These are phyloP conservation scores for Xylaria polymorpha DNA, from an alignment of 2,329 filamentous ascomycete species.

Conservation along the genomic window DNA sequence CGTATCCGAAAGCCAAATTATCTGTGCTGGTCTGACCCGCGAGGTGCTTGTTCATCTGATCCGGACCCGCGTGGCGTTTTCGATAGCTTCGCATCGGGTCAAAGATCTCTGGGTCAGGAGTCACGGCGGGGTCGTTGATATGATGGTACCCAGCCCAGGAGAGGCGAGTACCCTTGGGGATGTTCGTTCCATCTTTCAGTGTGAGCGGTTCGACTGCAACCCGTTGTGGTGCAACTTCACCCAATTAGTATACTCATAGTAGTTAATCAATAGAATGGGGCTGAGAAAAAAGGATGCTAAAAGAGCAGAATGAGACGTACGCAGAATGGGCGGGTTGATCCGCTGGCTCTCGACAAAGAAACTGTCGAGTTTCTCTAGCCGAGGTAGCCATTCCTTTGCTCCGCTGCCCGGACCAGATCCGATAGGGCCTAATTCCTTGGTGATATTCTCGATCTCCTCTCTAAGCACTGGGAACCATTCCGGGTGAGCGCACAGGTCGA, in stretches of 20 bases:
- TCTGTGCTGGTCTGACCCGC: conserved; percentile 28
- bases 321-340: conserved; percentile 26
- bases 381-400: conserved; percentile 30
- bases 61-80: conserved; percentile 28
- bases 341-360: conserved; percentile 36
- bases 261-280: no score
- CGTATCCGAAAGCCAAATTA: conserved; percentile 36
- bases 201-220: conserved; percentile 24
- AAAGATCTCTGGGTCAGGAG: conserved; percentile 30
- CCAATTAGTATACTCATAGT: not conserved
- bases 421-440: not conserved
- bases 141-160: conserved; percentile 27
- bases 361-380: conserved; percentile 36
- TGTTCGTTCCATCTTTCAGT: conserved; percentile 40
- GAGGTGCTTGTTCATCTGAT: conserved; percentile 23
- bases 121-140: conserved; percentile 30
- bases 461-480: conserved; percentile 34
- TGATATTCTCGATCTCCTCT: conserved; percentile 31
- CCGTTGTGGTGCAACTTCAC: conserved; percentile 11
- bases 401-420: conserved; percentile 5
- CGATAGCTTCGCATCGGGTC: conserved; percentile 37
- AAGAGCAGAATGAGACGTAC: conserved; percentile 16
- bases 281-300: no score
- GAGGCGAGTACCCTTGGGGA: conserved; percentile 31
- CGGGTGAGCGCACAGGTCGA: conserved; percentile 34